Base-by-base conservation (phyloP, 768 basidiomycete genomes). In the Suillus luteus region DNA sequence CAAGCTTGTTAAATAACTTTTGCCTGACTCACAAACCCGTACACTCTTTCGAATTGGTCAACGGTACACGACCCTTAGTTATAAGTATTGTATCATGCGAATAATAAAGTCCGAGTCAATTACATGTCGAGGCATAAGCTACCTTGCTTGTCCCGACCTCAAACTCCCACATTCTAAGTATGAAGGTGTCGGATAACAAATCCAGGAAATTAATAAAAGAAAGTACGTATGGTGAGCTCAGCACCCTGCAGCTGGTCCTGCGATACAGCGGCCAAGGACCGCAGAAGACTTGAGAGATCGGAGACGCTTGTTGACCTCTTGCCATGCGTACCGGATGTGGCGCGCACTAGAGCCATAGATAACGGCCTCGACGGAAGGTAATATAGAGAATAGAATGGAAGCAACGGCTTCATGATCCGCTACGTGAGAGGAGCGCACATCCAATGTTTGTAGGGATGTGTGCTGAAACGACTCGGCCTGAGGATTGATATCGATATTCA, bases 221-320 rank as follows among this genome's bases (percentile, higher is more conserved):
- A n/a, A 12, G 19, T n/a, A n/a, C 19, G 6, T 35, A 35, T 54
- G 3, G 10, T 12, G 19, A 12, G 33, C 11, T 54, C 11, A 54
- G 6, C 17, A 33, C 33, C 19, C 31, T 52, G 17, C 51, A 19
- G 31, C 5, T 33, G 17, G 27, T 52, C 17, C 51, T 11, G 52
- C 33, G 19, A n/a, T 33, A 33, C 19, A 1, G 1, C 33, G 2
- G 19, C 33, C 52, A 35, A 35, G 31, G 33, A 7, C 52, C 33
- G 19, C 33, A 54, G 52, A 54, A 54, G 52, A 54, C 11, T 54
- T 54, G 52, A 54, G 15, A 59, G 52, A 54, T 54, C 12, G 19
- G 33, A 54, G 52, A 54, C 52, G 52, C 31, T 6, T 54, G 31
- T 54, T 54, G 19, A 54, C 52, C 10, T 54, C 52, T 11, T 35